Percentiles rank a stretch among this genome's conserved stretches.
phyloP scores from a whole-genome alignment of 176 grass and related monocot genomes.

The Oryza glumipatula region DNA sequence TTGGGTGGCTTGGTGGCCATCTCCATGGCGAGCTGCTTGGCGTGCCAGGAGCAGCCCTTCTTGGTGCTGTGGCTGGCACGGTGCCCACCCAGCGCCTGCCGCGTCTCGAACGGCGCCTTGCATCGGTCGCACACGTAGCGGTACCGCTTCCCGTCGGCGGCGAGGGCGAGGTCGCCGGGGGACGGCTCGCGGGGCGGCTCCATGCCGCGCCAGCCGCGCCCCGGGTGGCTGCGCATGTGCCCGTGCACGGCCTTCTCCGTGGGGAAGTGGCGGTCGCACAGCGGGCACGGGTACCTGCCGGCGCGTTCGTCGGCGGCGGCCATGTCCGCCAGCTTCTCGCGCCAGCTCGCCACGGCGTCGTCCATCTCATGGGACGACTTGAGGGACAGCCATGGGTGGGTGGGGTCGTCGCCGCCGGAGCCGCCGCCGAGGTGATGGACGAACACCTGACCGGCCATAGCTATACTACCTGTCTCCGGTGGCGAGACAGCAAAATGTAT shows the following conservation, averaged over 20 bases:
- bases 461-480: not conserved
- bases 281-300: conserved; percentile 25
- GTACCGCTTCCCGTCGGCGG: conserved; percentile 13
- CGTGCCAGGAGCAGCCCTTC: conserved; percentile 53
- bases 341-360: not conserved
- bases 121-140: conserved; percentile 52
- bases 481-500: not conserved
- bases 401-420: conserved; percentile 20
- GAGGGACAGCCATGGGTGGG: not conserved
- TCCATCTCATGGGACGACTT: conserved; percentile 32
- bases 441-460: conserved; percentile 23
- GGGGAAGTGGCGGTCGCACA: conserved; percentile 44
- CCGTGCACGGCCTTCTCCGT: conserved; percentile 53
- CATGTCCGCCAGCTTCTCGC: not conserved
- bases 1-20: not conserved
- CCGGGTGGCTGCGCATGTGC: conserved; percentile 61
- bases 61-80: conserved; percentile 70
- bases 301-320: not conserved
- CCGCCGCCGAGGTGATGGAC: not conserved
- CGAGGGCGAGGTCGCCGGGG: not conserved
- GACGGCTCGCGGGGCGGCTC: conserved; percentile 15
- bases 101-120: conserved; percentile 42
- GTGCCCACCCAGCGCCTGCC: conserved; percentile 78
- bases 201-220: conserved; percentile 61
- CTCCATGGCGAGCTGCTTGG: conserved; percentile 24